A percentile compares a stretch with the other conserved stretches of the same genome.
Conservation (phyloP, 441 rosid genomes). For the Croton laevigatus region DNA sequence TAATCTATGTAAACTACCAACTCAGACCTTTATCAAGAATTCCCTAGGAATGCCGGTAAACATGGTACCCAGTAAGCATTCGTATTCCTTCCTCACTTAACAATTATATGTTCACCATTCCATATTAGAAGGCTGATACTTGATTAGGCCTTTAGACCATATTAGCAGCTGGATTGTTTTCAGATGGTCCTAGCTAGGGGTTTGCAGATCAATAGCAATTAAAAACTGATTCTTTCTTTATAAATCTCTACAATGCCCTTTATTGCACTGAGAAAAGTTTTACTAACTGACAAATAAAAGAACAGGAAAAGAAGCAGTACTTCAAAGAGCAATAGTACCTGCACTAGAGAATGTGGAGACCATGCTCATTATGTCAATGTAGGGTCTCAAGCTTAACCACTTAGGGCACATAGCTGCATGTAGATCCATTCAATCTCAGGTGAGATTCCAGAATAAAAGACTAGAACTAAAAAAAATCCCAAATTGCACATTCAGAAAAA, state of each 20-base stretch:
- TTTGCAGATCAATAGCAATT: neutral
- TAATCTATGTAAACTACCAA: slow-evolving; percentile 79
- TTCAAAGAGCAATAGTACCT: slow-evolving; percentile 36
- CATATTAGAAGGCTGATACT: neutral
- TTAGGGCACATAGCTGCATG: slow-evolving; percentile 56
- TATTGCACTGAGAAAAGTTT: slow-evolving; percentile 3
- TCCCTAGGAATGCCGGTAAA: slow-evolving; percentile 83
- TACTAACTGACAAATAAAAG: slow-evolving; percentile 8
- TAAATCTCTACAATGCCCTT: neutral
- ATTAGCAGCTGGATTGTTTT: neutral
- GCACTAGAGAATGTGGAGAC: slow-evolving; percentile 63
- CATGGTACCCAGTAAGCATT: slow-evolving; percentile 83
- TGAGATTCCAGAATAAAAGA: slow-evolving; percentile 26
- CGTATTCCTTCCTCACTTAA: neutral
- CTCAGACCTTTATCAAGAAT: slow-evolving; percentile 69
- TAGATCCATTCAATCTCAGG: slow-evolving; percentile 41
- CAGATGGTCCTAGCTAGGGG: neutral
- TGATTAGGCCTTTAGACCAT: neutral
- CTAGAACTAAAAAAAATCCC: slow-evolving; percentile 8
- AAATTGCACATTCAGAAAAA: slow-evolving; percentile 16
- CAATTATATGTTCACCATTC: neutral
- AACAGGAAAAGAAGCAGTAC: slow-evolving; percentile 22
- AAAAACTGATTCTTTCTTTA: neutral
- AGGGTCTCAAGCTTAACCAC: slow-evolving; percentile 62
- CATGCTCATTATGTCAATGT: slow-evolving; percentile 46